Base-by-base conservation (phyloP, 2,329 filamentous ascomycete species). In the Clarireedia homoeocarpa region DNA sequence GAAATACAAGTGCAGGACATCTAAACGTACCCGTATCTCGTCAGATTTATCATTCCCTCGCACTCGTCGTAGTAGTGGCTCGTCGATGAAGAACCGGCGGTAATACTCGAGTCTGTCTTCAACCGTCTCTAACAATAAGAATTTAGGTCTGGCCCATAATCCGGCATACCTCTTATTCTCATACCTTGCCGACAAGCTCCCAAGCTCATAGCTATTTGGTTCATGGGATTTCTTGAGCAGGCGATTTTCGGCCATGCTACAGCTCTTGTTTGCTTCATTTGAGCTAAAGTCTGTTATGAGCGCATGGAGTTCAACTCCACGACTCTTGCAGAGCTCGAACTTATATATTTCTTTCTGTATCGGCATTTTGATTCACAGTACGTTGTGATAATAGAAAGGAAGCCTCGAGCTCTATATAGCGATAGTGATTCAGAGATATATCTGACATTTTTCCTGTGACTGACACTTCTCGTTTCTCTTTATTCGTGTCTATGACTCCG, bases 1-100 rank as follows among this genome's bases (percentile, higher is more conserved):
- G 30, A 12, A 34, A 34, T 34, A 34, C 30, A 14, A 12, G 30
- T 34, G 30, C 12, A 20, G 6, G 17, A 12, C 6, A 44, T 2
- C 4, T 44, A 14, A n/a, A 45, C 47, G 23, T 24, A 55, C 53
- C 27, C 26, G 20, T 23, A 17, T 51, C 20, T 55, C 39, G 5
- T 53, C 54, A 6, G 42, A 24, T 7, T 59, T 48, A 17, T 57
- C 48, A 2, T 63, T 51, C 3, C 34, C n/a, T 27, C 63, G 59
- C 42, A 61, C 36, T 44, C 52, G 62, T 48, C 59, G 56, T 55
- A 57, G 60, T 47, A 64, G 46, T 10, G 57, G 55, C 9, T 44
- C 42, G 36, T 58, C 51, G 14, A 45, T 50, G 46, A 61, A 65
- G 38, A 61, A 63, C 17, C 51, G 15, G 24, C 53, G 55, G 56